Conservation (phyloP, 2,329 filamentous ascomycete species). For the Pestalotiopsis sp. region DNA sequence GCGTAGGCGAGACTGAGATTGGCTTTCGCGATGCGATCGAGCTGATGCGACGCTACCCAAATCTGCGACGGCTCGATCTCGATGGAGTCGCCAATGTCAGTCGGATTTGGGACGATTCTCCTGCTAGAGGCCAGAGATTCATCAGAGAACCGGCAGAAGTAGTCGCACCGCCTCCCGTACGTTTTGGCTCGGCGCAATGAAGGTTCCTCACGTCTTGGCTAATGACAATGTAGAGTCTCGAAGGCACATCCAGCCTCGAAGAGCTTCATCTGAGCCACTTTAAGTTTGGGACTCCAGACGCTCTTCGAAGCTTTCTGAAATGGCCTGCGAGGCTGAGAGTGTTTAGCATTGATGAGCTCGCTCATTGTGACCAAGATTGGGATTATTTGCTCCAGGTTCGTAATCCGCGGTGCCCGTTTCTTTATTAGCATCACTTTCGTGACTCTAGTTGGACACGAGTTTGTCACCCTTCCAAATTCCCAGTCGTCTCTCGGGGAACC, state of each 20-base stretch:
- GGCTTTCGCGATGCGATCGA: background rate
- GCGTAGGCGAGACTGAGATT: background rate
- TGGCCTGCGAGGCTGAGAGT: background rate
- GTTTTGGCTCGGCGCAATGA: background rate
- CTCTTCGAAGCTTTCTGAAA: background rate
- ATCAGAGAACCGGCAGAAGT: background rate
- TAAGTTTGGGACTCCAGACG: background rate
- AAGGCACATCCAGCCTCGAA: background rate
- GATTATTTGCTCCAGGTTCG: background rate
- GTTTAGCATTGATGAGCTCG: background rate
- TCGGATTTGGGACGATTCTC: background rate
- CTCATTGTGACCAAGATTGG: background rate
- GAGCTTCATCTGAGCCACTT: background rate
- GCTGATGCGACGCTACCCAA: background rate
- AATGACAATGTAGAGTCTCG: background rate
- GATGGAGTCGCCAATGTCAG: background rate
- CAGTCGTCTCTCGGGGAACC: no score
- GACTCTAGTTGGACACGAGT: no score
- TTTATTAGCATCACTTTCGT: no score
- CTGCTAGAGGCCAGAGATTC: background rate
- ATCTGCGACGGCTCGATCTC: background rate
- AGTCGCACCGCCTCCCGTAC: background rate
- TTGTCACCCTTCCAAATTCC: no score
- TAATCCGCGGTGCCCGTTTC: no score
- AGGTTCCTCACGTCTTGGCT: background rate